Base-by-base conservation (phyloP, 257 asterid species). In the Solanum dulcamara region DNA sequence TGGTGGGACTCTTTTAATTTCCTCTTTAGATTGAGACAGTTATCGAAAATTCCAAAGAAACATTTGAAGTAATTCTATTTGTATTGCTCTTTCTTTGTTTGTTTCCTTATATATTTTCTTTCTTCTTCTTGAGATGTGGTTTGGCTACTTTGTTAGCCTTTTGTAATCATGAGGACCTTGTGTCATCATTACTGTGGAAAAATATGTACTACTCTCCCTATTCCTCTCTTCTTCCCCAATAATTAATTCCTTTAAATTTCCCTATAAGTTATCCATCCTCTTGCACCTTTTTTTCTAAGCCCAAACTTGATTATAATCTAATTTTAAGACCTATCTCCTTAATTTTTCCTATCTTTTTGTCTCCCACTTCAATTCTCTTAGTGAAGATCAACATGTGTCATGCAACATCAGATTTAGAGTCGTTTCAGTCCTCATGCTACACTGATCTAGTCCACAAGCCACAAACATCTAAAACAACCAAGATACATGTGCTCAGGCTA, bases 151-250 rank as follows among this genome's bases (percentile, higher is more conserved):
- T 40, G 33, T 85, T 79, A 74, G 88, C 88, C 70, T 79, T 85
- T 80, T 85, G 88, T 88, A 89, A 86, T 88, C 30, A 88, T 89
- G 88, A 86, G 72, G 15, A 60, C 60, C 84, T 50, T 85, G 51
- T 85, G 85, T 71, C 92, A 90, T 90, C 90, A 90, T 90, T 84
- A 81, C 85, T 83, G 70, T 68, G 86, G 86, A 89, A 81, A 26
- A 51, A 75, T 24, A 42, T 30, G 67, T 40, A 42, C 51, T 4
- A 59, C 83, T 77, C 17, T 46, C 83, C 82, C 10, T 77, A 42
- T 77, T 46, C 82, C 60, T 8, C 82, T 15, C 38, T 28, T 44
- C 81, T 81, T 62, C 70, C 32, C 32, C 37, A 2, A 14, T 30
- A 14, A 32, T 32, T 7, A 5, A 64, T 5, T n/a, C 26, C 7